Evolutionary conservation across 176 grass and related monocot genomes (phyloP), one percentile per base, ranked within the genome.

Genomic region (Zoysia japonica): DNA sequence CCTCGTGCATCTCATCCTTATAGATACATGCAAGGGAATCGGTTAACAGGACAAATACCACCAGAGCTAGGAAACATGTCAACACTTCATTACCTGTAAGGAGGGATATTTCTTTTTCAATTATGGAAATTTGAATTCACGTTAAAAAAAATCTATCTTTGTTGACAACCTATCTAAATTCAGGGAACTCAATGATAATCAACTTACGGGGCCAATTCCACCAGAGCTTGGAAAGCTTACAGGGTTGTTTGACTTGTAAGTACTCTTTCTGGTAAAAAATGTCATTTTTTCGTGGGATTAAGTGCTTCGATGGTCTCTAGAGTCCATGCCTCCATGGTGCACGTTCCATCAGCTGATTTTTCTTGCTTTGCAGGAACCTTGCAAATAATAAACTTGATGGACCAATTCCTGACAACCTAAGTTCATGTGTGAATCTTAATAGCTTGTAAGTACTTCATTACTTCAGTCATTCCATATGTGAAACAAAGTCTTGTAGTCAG

Each of bases 31-130:
- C 96, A 99, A 86, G 86, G 86, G 2, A 99, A 99, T 66, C 84
- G 42, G 44, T 85, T 99, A 82, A 86, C 85, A 2, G 96, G 92
- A 11, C 10, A 81, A 9, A 96, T 99, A 80, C 96, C 96, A 48
- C 96, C 92, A 6, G 92, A 99, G 76, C 87, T 99, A 77, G 96
- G 96, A 41, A 93, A 96, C 84, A 93, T 99, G 96, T 90, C 82
- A 53, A 91, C 92, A 12, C 96, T 99, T 86, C 92, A 96, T 90
- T 99, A 99, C 77, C 49, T 99, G 96, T 99, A 85, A 88, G 84
- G 44, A 6, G 11, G 9, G 15, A 53, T n/a, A 7, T 63, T 44
- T 8, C 28, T 28, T 71, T 75, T 36, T 65, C 13, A 19, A 3
- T 85, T 66, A 59, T 72, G 11, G 7, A 19, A 11, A 48, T 43